Percentiles rank a stretch among this genome's conserved stretches.
These are phyloP conservation scores for Pichia ethanolica DNA, from an alignment of 805 yeast species.

Conservation along the genomic window DNA sequence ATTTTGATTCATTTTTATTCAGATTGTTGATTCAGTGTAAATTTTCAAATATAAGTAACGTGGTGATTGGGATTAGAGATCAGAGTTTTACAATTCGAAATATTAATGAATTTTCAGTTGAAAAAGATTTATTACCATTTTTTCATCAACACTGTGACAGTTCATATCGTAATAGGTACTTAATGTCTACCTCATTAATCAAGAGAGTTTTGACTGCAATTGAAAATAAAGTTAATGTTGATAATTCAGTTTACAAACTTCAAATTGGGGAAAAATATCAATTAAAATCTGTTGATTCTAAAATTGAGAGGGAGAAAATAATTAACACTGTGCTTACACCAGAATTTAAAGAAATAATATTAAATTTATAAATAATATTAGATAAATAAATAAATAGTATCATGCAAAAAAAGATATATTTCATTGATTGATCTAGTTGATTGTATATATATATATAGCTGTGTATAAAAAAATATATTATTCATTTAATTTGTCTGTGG, in stretches of 20 bases:
- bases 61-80: constrained; percentile 14
- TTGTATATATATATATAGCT: too few relatives aligned
- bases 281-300: background rate
- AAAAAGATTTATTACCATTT: constrained; percentile 9
- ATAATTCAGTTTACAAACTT: constrained; percentile 3
- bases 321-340: background rate
- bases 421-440: too few relatives aligned
- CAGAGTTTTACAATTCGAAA: constrained; percentile 8
- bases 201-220: constrained; percentile 5
- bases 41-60: constrained; percentile 7
- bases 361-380: background rate
- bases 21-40: constrained; percentile 10
- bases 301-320: background rate
- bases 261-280: background rate
- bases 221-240: background rate
- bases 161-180: constrained; percentile 3
- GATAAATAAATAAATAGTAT: too few relatives aligned
- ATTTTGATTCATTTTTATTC: constrained; percentile 6
- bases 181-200: constrained; percentile 5
- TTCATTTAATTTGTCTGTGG: background rate
- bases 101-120: constrained; percentile 5
- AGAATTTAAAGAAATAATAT: background rate
- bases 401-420: background rate
- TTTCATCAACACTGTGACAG: background rate
- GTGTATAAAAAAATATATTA: too few relatives aligned